Evolutionary conservation across 2,329 filamentous ascomycete genomes (phyloP).

Genomic region (Alternaria arbusti): DNA sequence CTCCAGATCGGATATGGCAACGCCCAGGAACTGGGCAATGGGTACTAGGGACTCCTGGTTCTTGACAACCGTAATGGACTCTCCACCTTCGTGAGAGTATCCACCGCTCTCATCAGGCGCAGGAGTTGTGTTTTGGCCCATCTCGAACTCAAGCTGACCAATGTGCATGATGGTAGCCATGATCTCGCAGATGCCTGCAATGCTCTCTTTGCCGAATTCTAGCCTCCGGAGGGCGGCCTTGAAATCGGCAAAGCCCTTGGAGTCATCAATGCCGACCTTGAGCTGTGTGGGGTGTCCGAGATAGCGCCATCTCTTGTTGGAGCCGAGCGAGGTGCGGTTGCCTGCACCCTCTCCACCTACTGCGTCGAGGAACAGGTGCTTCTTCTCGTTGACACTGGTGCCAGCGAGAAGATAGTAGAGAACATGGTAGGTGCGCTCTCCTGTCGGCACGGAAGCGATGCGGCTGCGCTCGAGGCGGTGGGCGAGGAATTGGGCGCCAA

Average conservation of each 20-base stretch:
- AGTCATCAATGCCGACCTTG: conserved; percentile 95
- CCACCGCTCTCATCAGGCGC: conserved; percentile 91
- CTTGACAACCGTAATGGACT: conserved; percentile 83
- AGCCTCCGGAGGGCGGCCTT: conserved; percentile 93
- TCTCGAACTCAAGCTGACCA: conserved; percentile 93
- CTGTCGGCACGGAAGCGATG: conserved; percentile 89
- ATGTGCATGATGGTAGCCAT: conserved; percentile 95
- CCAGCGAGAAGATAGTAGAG: conserved; percentile 95
- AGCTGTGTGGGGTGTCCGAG: conserved; percentile 95
- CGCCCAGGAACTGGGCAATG: conserved; percentile 92
- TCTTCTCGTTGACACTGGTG: conserved; percentile 87
- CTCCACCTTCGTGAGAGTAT: conserved; percentile 92
- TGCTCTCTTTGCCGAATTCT: conserved; percentile 90
- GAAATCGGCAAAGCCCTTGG: conserved; percentile 95
- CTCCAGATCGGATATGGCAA: conserved; percentile 81
- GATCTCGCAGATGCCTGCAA: conserved; percentile 96
- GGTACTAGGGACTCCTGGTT: conserved; percentile 90
- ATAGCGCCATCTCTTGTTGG: conserved; percentile 91
- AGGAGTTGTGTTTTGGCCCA: conserved; percentile 76
- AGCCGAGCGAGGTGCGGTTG: conserved; percentile 61
- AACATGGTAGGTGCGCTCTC: conserved; percentile 95
- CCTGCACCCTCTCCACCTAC: conserved; percentile 57
- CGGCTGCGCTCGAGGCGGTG: conserved; percentile 91
- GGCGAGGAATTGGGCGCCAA: conserved; percentile 93
- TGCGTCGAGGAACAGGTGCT: conserved; percentile 74